Conservation (phyloP, 495 filamentous ascomycete species). For the Xylaria grammica region DNA sequence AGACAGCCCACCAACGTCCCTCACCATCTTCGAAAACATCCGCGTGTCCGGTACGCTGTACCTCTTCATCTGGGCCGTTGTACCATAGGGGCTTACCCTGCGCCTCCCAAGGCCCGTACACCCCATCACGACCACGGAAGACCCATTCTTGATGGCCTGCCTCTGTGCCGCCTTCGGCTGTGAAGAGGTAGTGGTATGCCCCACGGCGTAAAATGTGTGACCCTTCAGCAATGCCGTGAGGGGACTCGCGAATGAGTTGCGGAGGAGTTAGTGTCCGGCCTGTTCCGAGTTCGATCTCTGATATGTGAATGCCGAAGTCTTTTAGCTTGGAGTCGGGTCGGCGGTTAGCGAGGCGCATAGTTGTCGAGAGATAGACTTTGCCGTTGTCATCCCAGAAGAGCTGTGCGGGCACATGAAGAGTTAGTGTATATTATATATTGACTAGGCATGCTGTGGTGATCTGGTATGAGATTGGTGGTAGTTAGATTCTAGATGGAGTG, state of each 20-base stretch:
- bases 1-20: slow-evolving; percentile 45
- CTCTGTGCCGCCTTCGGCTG: slow-evolving; percentile 58
- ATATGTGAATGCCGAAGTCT: slow-evolving; percentile 46
- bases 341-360: slow-evolving; percentile 3
- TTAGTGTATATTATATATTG: not conserved
- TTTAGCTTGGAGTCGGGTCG: slow-evolving; percentile 8
- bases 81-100: slow-evolving; percentile 38
- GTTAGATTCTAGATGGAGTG: not conserved
- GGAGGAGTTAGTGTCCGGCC: slow-evolving; percentile 37
- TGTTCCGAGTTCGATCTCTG: slow-evolving; percentile 35
- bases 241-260: slow-evolving; percentile 21
- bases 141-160: slow-evolving; percentile 41
- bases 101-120: slow-evolving; percentile 49
- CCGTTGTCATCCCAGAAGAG: slow-evolving; percentile 48
- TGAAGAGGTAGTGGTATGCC: slow-evolving; percentile 54
- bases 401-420: not conserved
- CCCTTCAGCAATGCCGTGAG: slow-evolving; percentile 44
- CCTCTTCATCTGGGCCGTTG: slow-evolving; percentile 43
- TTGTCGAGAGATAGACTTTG: not conserved
- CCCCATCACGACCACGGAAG: slow-evolving; percentile 9
- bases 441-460: not conserved
- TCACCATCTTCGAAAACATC: slow-evolving; percentile 44
- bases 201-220: slow-evolving; percentile 55
- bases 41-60: slow-evolving; percentile 50
- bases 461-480: too few relatives aligned